Evolutionary conservation across 192 early-diverging fungal genomes (phyloP).

Genomic region (Funneliformis geosporum): DNA sequence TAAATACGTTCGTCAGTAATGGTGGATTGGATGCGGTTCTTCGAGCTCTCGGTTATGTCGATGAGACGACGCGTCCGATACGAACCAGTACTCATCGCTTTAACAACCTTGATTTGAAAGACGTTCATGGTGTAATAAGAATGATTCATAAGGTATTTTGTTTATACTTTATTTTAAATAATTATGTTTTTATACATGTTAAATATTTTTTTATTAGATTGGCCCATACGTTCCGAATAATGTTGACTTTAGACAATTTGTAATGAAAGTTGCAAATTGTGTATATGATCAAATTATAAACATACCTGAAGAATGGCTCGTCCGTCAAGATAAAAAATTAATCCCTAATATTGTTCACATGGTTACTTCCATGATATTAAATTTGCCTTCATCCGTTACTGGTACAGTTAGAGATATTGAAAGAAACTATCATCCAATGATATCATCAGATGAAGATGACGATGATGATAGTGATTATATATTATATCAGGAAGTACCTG

Average conservation of each 20-base stretch:
- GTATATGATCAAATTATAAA: conserved; percentile 27
- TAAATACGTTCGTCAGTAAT: conserved; percentile 3
- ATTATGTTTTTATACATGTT: not conserved
- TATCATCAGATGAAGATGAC: conserved; percentile 36
- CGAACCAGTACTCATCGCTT: not conserved
- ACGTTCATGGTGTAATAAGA: conserved; percentile 23
- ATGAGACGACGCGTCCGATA: not conserved
- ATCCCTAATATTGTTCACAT: conserved; percentile 30
- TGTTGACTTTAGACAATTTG: conserved; percentile 28
- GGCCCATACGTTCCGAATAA: conserved; percentile 10
- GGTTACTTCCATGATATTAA: conserved; percentile 24
- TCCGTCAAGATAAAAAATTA: conserved; percentile 29
- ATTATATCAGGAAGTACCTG: conserved; percentile 32
- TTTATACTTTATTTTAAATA: not conserved
- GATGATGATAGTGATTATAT: conserved; percentile 41
- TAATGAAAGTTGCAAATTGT: conserved; percentile 10
- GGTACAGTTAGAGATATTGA: not conserved
- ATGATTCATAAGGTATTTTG: conserved; percentile 27
- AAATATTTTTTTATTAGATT: conserved; percentile 5
- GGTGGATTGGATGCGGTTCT: conserved; percentile 19
- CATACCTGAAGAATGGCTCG: conserved; percentile 27
- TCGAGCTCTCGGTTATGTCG: conserved; percentile 18
- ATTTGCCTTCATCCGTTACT: conserved; percentile 25
- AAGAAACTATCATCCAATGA: conserved; percentile 25
- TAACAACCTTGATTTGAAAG: conserved; percentile 29